These are phyloP conservation scores for Tuber brumale DNA, from an alignment of 495 filamentous ascomycete species.

Conservation along the genomic window DNA sequence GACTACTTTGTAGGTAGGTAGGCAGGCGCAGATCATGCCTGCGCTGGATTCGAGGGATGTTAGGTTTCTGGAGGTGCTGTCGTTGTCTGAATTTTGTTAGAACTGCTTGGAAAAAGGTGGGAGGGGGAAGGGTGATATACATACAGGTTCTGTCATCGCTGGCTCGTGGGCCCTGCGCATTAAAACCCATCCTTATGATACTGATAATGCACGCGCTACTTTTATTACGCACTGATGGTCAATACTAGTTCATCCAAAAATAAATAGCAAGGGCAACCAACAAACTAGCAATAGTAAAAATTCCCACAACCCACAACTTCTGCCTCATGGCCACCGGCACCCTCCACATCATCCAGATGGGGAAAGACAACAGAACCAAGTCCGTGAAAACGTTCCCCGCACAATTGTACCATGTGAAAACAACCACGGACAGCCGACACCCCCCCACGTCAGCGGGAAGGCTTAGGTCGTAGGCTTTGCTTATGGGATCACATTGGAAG, in stretches of 20 bases:
- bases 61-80: neutral
- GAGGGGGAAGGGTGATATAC: neutral
- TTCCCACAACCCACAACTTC: neutral
- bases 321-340: neutral
- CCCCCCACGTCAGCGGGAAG: neutral
- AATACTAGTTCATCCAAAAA: neutral
- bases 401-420: neutral
- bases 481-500: neutral
- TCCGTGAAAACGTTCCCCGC: neutral
- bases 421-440: neutral
- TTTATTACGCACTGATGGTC: neutral
- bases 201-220: neutral
- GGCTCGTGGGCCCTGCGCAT: neutral
- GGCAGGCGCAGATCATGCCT: neutral
- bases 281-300: neutral
- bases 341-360: slow-evolving; percentile 1
- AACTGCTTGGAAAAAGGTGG: neutral
- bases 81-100: neutral
- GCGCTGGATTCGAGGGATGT: neutral
- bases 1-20: slow-evolving; percentile 1
- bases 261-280: neutral
- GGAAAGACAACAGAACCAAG: neutral
- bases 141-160: neutral
- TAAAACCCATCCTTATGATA: neutral
- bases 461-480: neutral